Evolutionary conservation across 805 yeast genomes (phyloP).

Genomic region (Tetrapisispora phaffii): DNA sequence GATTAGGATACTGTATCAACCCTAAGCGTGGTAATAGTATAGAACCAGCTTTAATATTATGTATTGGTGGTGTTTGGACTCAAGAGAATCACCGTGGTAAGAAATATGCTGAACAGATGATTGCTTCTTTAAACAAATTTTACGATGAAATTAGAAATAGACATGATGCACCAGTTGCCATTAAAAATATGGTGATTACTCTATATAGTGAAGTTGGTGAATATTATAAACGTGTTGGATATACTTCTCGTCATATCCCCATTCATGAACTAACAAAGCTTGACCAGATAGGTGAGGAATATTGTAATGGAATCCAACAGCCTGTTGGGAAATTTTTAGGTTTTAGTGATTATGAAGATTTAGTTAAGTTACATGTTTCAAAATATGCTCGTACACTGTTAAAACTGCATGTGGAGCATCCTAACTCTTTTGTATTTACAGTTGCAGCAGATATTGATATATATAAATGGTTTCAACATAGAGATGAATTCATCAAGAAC

Average conservation of each 20-base stretch:
- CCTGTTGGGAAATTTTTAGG: constrained; percentile 20
- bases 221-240: constrained; percentile 58
- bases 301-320: constrained; percentile 6
- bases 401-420: constrained; percentile 14
- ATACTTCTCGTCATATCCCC: constrained; percentile 34
- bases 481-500: constrained; percentile 30
- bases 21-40: constrained; percentile 20
- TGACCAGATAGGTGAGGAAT: constrained; percentile 12
- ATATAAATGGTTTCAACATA: constrained; percentile 36
- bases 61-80: constrained; percentile 56
- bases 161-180: constrained; percentile 21
- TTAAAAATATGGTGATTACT: constrained; percentile 29
- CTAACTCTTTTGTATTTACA: constrained; percentile 22
- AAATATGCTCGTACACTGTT: constrained; percentile 15
- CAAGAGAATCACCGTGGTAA: constrained; percentile 38
- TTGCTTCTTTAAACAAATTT: constrained; percentile 29
- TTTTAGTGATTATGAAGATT: constrained; percentile 26
- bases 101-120: constrained; percentile 47
- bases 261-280: constrained; percentile 25
- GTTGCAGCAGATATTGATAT: constrained; percentile 32
- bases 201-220: constrained; percentile 69
- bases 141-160: constrained; percentile 24
- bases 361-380: constrained; percentile 23
- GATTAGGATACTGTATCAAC: constrained; percentile 27
- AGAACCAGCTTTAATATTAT: constrained; percentile 28